Percentiles rank a stretch among this genome's conserved stretches.
phyloP scores from a whole-genome alignment of 345 rosid genomes.

The Gossypium ekmanianum region DNA sequence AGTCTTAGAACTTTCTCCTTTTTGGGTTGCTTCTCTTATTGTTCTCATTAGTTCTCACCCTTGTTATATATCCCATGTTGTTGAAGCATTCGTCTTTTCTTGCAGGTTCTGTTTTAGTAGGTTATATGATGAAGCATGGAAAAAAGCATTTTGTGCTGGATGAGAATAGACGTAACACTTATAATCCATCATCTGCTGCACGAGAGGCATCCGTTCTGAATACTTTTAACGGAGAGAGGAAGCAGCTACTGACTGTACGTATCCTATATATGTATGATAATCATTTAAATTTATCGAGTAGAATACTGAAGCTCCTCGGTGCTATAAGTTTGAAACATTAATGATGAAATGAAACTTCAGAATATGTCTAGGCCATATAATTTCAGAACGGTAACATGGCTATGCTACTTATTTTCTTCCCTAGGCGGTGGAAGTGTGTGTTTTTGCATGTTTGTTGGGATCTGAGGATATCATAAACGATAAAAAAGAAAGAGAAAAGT shows the following conservation, averaged over 20 bases:
- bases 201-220: constrained; percentile 36
- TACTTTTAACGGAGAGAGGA: constrained; percentile 45
- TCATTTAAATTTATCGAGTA: constrained; percentile 15
- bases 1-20: background rate
- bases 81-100: constrained; percentile 17
- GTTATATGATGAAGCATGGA: constrained; percentile 38
- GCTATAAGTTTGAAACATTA: background rate
- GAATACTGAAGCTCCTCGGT: background rate
- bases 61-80: constrained; percentile 3
- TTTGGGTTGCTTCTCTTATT: background rate
- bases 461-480: background rate
- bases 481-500: background rate
- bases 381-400: background rate
- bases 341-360: background rate
- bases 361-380: constrained; percentile 1
- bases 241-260: constrained; percentile 56
- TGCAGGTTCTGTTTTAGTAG: constrained; percentile 46
- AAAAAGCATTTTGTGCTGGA: constrained; percentile 39
- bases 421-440: background rate
- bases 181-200: constrained; percentile 35
- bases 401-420: background rate
- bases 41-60: background rate
- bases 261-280: constrained; percentile 8
- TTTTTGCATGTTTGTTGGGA: background rate
- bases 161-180: constrained; percentile 59